Conservation (phyloP, 345 rosid species). For the Eucalyptus pauciflora region DNA sequence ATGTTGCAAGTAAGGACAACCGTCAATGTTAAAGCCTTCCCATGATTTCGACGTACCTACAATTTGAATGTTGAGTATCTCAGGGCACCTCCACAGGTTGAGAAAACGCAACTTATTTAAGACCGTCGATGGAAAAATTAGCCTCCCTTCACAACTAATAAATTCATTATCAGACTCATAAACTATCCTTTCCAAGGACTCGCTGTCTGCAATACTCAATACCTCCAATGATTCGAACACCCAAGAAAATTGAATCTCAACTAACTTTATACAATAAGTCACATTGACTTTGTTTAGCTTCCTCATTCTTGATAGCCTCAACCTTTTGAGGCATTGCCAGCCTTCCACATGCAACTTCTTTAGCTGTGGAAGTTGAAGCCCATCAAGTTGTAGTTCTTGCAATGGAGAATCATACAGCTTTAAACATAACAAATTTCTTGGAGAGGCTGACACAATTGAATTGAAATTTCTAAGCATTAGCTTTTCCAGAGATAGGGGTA, state of each 20-base stretch:
- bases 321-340: background rate
- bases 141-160: too few relatives aligned
- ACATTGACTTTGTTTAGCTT: fast-evolving
- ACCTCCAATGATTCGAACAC: too few relatives aligned
- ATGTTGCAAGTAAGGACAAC: background rate
- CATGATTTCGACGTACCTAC: background rate
- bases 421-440: background rate
- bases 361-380: background rate
- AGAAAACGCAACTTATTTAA: too few relatives aligned
- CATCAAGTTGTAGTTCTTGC: background rate
- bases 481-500: background rate
- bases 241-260: too few relatives aligned
- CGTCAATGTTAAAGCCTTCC: fast-evolving
- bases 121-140: too few relatives aligned
- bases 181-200: too few relatives aligned
- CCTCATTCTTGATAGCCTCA: too few relatives aligned
- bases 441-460: fast-evolving
- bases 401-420: background rate
- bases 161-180: too few relatives aligned
- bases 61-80: background rate
- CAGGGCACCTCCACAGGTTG: fast-evolving
- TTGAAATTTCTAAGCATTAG: background rate
- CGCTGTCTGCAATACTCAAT: fast-evolving
- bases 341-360: fast-evolving
- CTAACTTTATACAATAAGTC: too few relatives aligned